Base-by-base conservation (phyloP, 371 early-diverging fungal genomes). In the Chytridium lagenaria region DNA sequence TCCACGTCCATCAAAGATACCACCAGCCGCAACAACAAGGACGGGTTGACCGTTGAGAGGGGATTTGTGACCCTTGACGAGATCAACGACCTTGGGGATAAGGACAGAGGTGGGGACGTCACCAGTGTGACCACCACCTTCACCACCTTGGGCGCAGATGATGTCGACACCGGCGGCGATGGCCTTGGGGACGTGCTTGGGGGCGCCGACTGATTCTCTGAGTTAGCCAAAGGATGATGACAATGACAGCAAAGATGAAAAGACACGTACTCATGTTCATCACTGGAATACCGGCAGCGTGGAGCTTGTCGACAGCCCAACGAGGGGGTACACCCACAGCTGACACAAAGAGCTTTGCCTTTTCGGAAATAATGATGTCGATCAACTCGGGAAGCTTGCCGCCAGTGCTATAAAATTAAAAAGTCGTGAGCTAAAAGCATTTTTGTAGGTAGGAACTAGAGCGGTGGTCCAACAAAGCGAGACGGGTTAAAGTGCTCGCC, bases 221-320 rank as follows among this genome's bases (percentile, higher is more conserved):
- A n/a, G n/a, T n/a, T n/a, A n/a, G n/a, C n/a, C n/a, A n/a, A n/a
- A n/a, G n/a, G n/a, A n/a, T n/a, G n/a, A n/a, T n/a, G n/a, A n/a
- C n/a, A n/a, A n/a, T n/a, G n/a, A n/a, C n/a, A n/a, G n/a, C n/a
- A n/a, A n/a, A n/a, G n/a, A n/a, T n/a, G n/a, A n/a, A n/a, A n/a
- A n/a, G n/a, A n/a, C n/a, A n/a, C n/a, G n/a, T n/a, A n/a, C n/a
- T 52, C 80, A 80, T 80, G 75, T 80, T 80, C 80, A 80, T 81
- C 64, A 78, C 74, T 15, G 73, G 73, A 69, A 80, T 81, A 67
- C 77, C 77, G 0, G 74, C 76, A 5, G 51, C 68, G 73, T 82
- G 82, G 44, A 82, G 78, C 65, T 82, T 78, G 63, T 80, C 79
- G n/a, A 82, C 80, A 33, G 75, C 80, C 78, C 78, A 80, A 16